Conservation (phyloP, 2,329 filamentous ascomycete genomes). For the Neoascochyta sp. region DNA sequence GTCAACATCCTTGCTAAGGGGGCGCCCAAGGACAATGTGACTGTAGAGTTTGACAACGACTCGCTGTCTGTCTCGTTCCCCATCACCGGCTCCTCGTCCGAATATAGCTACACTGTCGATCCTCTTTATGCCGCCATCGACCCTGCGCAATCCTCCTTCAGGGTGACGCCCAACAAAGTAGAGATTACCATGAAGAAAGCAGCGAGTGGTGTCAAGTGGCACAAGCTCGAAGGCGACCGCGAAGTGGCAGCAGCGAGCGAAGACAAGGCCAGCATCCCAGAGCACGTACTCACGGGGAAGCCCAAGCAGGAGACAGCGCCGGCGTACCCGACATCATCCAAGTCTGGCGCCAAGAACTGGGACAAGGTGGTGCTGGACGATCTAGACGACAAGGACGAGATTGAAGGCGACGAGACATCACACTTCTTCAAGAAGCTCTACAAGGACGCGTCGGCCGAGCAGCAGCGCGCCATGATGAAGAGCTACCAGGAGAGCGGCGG, state of each 20-base stretch:
- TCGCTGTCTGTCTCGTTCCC: slow-evolving; percentile 58
- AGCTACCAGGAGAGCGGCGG: slow-evolving; percentile 92
- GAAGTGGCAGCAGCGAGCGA: slow-evolving; percentile 9
- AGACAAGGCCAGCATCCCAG: slow-evolving; percentile 12
- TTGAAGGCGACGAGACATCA: slow-evolving; percentile 63
- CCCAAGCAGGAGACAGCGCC: slow-evolving; percentile 43
- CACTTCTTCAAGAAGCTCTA: slow-evolving; percentile 90
- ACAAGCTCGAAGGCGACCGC: slow-evolving; percentile 48
- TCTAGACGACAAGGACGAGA: slow-evolving; percentile 52
- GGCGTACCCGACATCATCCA: slow-evolving; percentile 82
- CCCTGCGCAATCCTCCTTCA: slow-evolving; percentile 55
- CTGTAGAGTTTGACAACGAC: slow-evolving; percentile 50
- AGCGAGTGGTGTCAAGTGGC: slow-evolving; percentile 65
- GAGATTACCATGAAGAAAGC: slow-evolving; percentile 72
- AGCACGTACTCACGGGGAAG: slow-evolving; percentile 18
- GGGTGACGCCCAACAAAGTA: slow-evolving; percentile 72
- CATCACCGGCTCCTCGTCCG: slow-evolving; percentile 48
- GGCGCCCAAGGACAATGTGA: slow-evolving; percentile 55
- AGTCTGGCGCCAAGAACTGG: slow-evolving; percentile 83
- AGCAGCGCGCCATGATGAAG: slow-evolving; percentile 94
- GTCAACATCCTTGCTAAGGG: slow-evolving; percentile 65
- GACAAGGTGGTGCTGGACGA: slow-evolving; percentile 66
- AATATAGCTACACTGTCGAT: slow-evolving; percentile 60
- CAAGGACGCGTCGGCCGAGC: slow-evolving; percentile 70
- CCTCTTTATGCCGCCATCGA: slow-evolving; percentile 67